Evolutionary conservation across 2,329 filamentous ascomycete genomes (phyloP), one percentile per base, ranked within the genome.

Genomic region (Phialophora macrospora): DNA sequence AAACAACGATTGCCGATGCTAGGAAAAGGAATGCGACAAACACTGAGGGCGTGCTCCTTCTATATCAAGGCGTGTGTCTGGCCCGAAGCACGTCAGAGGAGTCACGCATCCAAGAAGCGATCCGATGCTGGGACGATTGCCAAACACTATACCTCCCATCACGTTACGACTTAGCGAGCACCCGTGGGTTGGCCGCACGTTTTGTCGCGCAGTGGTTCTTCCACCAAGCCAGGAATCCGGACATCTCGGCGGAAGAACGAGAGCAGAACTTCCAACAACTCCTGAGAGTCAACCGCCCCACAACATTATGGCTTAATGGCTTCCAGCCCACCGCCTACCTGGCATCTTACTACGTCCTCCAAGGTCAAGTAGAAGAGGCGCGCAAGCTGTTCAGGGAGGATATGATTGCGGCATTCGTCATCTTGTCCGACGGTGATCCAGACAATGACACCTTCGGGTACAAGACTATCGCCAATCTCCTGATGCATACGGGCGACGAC

Each of bases 381-480:
- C 38, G 38, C 14, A 44, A 44, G 38, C 38, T 44, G 17, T 44
- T 44, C 14, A 44, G 38, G 38, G 38, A 44, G 17, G 38, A 44
- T 44, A 44, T 44, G 38, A 20, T 20, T 44, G 38, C 38, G 5
- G 38, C 38, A n/a, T n/a, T 44, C 6, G 38, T 44, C 17, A 44
- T 44, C 17, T 6, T 44, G 14, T 44, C 38, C 38, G 38, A 44
- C 17, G 24, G 73, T 5, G 74, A 76, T 46, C 55, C 63, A 11
- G 66, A 66, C 17, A 76, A 75, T 56, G 74, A 75, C 55, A 71
- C 63, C 44, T 61, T 72, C 11, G 73, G 71, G 4, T 75, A 70
- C 59, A 66, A 55, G 67, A 62, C 59, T 32, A 60, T 76, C 0
- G 64, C 72, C 3, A 66, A 68, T 14, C 65, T 70, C 2, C 68